Conservation (phyloP, 2,329 filamentous ascomycete genomes). For the Cladosporium sp. region DNA sequence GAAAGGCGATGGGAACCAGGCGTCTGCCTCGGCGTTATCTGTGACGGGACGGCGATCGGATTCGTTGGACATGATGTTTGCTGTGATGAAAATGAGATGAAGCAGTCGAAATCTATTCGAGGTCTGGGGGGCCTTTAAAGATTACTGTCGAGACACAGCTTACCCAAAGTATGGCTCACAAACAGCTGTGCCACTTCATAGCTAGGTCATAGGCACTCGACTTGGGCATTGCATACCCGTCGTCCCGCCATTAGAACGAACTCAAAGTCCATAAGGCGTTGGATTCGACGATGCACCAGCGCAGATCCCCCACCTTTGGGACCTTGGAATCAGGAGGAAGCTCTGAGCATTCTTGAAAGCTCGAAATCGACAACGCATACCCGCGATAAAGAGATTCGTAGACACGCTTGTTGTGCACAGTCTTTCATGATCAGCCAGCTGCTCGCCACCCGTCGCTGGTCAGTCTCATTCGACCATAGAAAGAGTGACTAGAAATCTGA, state of each 20-base stretch:
- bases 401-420: too few relatives aligned
- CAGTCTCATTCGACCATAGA: too few relatives aligned
- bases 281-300: not conserved
- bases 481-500: too few relatives aligned
- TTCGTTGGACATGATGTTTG: conserved; percentile 6
- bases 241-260: not conserved
- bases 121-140: not conserved
- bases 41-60: conserved; percentile 15
- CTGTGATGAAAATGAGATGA: not conserved
- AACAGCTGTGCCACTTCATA: not conserved
- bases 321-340: too few relatives aligned
- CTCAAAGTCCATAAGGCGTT: not conserved
- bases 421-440: too few relatives aligned
- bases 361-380: too few relatives aligned
- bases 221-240: not conserved
- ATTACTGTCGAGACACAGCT: not conserved
- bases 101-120: not conserved
- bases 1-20: conserved; percentile 20
- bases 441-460: too few relatives aligned
- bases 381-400: too few relatives aligned
- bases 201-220: not conserved
- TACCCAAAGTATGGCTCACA: not conserved
- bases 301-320: not conserved
- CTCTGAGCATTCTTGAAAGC: too few relatives aligned
- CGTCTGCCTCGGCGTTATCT: conserved; percentile 18